Percentiles rank a stretch among this genome's conserved stretches.
Evolutionary conservation across 441 rosid species (phyloP).

Genomic region (Arabidopsis hybrid): DNA sequence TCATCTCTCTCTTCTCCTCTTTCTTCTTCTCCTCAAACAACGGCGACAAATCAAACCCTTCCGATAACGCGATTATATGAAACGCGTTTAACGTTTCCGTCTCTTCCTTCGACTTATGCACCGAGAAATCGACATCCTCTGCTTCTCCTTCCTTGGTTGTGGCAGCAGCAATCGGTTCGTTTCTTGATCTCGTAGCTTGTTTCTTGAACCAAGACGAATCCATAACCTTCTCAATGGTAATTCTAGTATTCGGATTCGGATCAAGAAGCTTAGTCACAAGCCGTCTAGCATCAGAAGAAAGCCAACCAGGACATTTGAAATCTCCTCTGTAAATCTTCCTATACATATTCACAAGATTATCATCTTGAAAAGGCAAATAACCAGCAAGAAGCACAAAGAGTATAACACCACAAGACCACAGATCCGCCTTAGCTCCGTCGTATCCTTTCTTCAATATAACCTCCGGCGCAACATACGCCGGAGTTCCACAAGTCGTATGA

Average conservation of each 20-base stretch:
- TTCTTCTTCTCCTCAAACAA: slow-evolving; percentile 81
- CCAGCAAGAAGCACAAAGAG: slow-evolving; percentile 87
- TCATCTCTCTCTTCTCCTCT: slow-evolving; percentile 73
- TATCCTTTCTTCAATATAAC: slow-evolving; percentile 76
- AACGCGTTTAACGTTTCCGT: slow-evolving; percentile 74
- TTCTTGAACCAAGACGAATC: slow-evolving; percentile 82
- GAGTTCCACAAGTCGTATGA: slow-evolving; percentile 88
- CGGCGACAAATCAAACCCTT: slow-evolving; percentile 87
- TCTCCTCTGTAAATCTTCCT: slow-evolving; percentile 83
- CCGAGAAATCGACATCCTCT: slow-evolving; percentile 41
- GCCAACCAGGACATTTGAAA: slow-evolving; percentile 91
- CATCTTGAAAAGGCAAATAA: slow-evolving; percentile 83
- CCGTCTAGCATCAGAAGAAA: slow-evolving; percentile 76
- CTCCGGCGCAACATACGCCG: slow-evolving; percentile 85
- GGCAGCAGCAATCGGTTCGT: neutral
- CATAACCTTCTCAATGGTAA: slow-evolving; percentile 59
- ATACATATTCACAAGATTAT: slow-evolving; percentile 80
- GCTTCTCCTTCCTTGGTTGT: neutral
- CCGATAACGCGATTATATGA: slow-evolving; percentile 80
- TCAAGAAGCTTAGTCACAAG: slow-evolving; percentile 78
- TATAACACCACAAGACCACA: slow-evolving; percentile 94
- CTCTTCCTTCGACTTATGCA: slow-evolving; percentile 45
- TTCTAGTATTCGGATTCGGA: slow-evolving; percentile 66
- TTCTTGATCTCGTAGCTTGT: slow-evolving; percentile 46
- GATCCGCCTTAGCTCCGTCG: slow-evolving; percentile 78